Evolutionary conservation across 2,329 filamentous ascomycete species (phyloP).

Genomic region (Fusarium phyllophilum): DNA sequence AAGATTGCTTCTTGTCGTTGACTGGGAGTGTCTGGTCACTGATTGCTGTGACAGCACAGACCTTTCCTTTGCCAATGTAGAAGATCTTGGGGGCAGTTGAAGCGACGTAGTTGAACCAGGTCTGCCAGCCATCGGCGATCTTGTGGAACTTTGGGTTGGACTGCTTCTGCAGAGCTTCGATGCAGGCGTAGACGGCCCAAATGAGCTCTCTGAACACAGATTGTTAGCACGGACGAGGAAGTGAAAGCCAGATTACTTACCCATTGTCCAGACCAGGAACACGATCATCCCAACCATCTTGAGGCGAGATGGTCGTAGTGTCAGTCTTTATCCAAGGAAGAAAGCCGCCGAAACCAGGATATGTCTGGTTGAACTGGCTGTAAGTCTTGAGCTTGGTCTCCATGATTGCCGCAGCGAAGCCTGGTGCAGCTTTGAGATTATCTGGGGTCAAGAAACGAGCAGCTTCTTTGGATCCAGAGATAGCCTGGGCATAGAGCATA

Average conservation of each 20-base stretch:
- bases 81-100: constrained; percentile 51
- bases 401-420: constrained; percentile 51
- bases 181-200: constrained; percentile 55
- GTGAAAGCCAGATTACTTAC: constrained; percentile 19
- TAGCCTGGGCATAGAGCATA: constrained; percentile 55
- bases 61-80: constrained; percentile 50
- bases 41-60: constrained; percentile 53
- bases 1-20: constrained; percentile 43
- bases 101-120: constrained; percentile 54
- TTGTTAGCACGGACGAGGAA: neutral
- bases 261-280: constrained; percentile 55
- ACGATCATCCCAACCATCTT: constrained; percentile 51
- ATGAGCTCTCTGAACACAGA: constrained; percentile 47
- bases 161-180: constrained; percentile 50
- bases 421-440: constrained; percentile 45
- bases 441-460: constrained; percentile 52
- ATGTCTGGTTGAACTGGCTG: constrained; percentile 52
- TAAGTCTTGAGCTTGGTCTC: constrained; percentile 53
- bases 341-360: constrained; percentile 55
- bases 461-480: constrained; percentile 51
- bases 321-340: constrained; percentile 53
- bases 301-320: constrained; percentile 46
- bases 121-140: constrained; percentile 51
- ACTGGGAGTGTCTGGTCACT: constrained; percentile 48
- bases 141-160: constrained; percentile 33